Conservation (phyloP, 2,329 filamentous ascomycete genomes). For the Drechmeria coniospora region DNA sequence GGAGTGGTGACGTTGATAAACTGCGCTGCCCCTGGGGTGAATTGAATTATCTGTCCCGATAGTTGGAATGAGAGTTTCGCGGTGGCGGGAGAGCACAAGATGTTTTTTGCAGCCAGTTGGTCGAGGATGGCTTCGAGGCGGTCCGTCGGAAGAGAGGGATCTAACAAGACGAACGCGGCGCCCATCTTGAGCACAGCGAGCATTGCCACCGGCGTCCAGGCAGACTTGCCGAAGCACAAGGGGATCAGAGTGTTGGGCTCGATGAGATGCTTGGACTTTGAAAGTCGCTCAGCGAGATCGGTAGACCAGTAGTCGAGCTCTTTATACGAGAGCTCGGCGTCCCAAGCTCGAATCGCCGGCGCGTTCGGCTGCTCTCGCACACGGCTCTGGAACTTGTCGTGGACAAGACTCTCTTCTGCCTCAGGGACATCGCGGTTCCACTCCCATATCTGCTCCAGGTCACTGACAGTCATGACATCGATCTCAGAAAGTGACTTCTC, state of each 20-base stretch:
- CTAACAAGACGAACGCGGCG: slow-evolving; percentile 7
- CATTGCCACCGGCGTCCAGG: slow-evolving; percentile 15
- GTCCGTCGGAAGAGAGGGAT: slow-evolving; percentile 4
- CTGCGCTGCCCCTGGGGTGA: too few species aligned
- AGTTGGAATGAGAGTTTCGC: not conserved
- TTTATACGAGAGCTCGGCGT: slow-evolving; percentile 10
- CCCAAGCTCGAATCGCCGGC: slow-evolving; percentile 11
- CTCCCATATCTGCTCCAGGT: slow-evolving; percentile 5
- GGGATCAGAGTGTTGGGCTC: slow-evolving; percentile 11
- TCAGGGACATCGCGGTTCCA: slow-evolving; percentile 7
- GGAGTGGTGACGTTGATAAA: too few species aligned
- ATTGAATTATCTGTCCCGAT: not conserved
- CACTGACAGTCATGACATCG: not conserved
- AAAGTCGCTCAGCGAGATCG: slow-evolving; percentile 4
- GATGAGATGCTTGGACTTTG: slow-evolving; percentile 7
- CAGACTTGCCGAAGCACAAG: slow-evolving; percentile 20
- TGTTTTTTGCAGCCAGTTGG: slow-evolving; percentile 1
- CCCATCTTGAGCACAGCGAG: slow-evolving; percentile 19
- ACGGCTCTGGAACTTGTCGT: slow-evolving; percentile 7
- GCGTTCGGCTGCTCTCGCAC: slow-evolving; percentile 3
- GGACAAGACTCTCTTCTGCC: slow-evolving; percentile 5
- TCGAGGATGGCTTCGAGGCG: slow-evolving; percentile 2
- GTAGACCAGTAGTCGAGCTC: slow-evolving; percentile 6
- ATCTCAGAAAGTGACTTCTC: not conserved
- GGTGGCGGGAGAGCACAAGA: slow-evolving; percentile 8